Conservation (phyloP, 257 asterid genomes). For the Echites panduratus region DNA sequence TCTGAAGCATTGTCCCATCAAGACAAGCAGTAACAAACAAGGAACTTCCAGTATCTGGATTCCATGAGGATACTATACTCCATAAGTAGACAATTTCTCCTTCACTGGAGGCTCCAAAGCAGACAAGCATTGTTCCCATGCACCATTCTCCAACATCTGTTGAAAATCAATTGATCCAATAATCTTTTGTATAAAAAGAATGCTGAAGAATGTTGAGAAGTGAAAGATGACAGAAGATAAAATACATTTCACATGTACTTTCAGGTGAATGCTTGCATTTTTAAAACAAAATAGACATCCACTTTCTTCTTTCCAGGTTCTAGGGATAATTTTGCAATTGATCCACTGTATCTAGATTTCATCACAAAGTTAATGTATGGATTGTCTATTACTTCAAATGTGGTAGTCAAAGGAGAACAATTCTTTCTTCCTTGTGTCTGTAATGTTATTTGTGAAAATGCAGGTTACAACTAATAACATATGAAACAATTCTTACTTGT, state of each 20-base stretch:
- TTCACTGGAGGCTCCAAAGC: constrained; percentile 73
- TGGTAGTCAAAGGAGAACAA: neutral
- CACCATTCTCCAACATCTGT: constrained; percentile 82
- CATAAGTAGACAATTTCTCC: constrained; percentile 57
- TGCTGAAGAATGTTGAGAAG: neutral
- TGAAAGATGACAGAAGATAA: neutral
- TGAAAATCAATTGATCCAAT: constrained; percentile 4
- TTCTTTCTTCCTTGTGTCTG: neutral
- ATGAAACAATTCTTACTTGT: constrained; percentile 49
- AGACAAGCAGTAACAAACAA: constrained; percentile 16
- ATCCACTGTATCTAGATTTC: neutral
- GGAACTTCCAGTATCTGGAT: neutral
- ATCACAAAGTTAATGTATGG: constrained; percentile 6
- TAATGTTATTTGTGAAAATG: neutral
- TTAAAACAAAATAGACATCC: neutral
- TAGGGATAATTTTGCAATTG: neutral
- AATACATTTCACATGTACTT: neutral
- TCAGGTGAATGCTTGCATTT: neutral
- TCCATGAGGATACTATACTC: constrained; percentile 27
- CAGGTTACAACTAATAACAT: neutral
- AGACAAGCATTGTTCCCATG: constrained; percentile 89
- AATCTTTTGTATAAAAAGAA: neutral
- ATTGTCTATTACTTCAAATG: neutral
- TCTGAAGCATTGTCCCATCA: constrained; percentile 5
- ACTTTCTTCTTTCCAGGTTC: neutral